phyloP scores from a whole-genome alignment of 176 grass and related monocot species.

The Neostapfia colusana region DNA sequence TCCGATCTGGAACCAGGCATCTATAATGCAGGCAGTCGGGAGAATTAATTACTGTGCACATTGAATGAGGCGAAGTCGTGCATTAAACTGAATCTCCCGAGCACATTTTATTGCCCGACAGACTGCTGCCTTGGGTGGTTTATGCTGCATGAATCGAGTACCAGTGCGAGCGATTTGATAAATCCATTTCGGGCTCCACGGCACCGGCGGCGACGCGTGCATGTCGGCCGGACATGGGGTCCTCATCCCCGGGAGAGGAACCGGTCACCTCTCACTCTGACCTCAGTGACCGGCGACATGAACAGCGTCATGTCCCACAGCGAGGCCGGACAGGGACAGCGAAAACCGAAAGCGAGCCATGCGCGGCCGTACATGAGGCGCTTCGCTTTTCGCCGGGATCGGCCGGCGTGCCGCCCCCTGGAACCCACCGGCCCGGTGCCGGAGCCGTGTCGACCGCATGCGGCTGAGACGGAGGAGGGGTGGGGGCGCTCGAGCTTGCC shows the following conservation, averaged over 20 bases:
- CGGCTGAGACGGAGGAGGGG: not conserved
- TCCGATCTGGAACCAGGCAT: constrained; percentile 46
- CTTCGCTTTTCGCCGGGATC: constrained; percentile 21
- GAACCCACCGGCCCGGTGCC: not conserved
- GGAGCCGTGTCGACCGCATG: constrained; percentile 12
- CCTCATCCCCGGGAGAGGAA: not conserved
- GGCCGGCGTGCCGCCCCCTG: constrained; percentile 7
- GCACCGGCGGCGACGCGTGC: not conserved
- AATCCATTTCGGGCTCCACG: not conserved
- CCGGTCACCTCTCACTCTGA: not conserved
- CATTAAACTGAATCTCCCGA: not conserved
- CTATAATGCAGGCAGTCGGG: constrained; percentile 35
- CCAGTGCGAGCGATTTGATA: not conserved
- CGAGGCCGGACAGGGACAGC: not conserved
- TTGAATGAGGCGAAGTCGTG: constrained; percentile 30
- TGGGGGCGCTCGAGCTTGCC: not conserved
- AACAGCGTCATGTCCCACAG: not conserved
- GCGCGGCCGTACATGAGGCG: constrained; percentile 17
- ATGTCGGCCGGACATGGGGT: constrained; percentile 8
- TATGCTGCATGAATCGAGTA: too few relatives aligned
- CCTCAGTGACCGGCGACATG: constrained; percentile 7
- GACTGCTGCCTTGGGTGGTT: constrained; percentile 3
- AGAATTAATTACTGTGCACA: constrained; percentile 48
- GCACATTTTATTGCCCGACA: constrained; percentile 34
- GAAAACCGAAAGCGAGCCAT: constrained; percentile 44